These are phyloP conservation scores for Fusarium nelsonii DNA, from an alignment of 2,329 filamentous ascomycete species.

Conservation along the genomic window DNA sequence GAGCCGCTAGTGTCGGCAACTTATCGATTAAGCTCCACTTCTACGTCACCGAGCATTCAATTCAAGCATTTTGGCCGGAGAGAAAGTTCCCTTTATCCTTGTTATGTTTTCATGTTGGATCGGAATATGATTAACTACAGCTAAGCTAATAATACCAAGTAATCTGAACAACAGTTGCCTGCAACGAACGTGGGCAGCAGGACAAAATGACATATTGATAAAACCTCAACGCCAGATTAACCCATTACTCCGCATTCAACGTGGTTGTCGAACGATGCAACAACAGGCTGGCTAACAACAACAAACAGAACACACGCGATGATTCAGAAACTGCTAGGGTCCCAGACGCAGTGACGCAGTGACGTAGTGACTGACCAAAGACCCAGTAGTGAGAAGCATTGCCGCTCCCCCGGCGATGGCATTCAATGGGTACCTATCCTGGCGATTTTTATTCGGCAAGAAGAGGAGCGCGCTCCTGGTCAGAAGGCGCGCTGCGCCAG, in stretches of 20 bases:
- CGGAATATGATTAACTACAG: conserved; percentile 29
- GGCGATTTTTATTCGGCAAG: conserved; percentile 59
- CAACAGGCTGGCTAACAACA: conserved; percentile 23
- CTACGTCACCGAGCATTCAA: conserved; percentile 27
- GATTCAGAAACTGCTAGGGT: conserved; percentile 1
- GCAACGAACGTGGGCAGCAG: conserved; percentile 18
- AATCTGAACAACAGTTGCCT: conserved; percentile 1
- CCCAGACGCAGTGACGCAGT: not conserved
- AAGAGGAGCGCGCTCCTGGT: conserved; percentile 72
- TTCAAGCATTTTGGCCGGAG: conserved; percentile 16
- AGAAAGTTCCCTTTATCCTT: conserved; percentile 6
- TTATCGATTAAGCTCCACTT: conserved; percentile 44
- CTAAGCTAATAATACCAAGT: conserved; percentile 19
- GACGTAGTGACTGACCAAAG: not conserved
- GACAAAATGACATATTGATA: conserved; percentile 3
- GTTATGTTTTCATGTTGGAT: not conserved
- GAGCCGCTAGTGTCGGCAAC: conserved; percentile 43
- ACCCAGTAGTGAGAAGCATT: not conserved
- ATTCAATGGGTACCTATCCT: not conserved
- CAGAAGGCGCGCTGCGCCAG: conserved; percentile 59
- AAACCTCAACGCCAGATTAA: conserved; percentile 34
- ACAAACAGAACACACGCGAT: conserved; percentile 15
- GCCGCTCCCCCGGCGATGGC: not conserved
- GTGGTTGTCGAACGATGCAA: conserved; percentile 18
- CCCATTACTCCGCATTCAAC: conserved; percentile 33